Conservation (phyloP, 2,329 filamentous ascomycete genomes). For the Lasiodiplodia gonubiensis region DNA sequence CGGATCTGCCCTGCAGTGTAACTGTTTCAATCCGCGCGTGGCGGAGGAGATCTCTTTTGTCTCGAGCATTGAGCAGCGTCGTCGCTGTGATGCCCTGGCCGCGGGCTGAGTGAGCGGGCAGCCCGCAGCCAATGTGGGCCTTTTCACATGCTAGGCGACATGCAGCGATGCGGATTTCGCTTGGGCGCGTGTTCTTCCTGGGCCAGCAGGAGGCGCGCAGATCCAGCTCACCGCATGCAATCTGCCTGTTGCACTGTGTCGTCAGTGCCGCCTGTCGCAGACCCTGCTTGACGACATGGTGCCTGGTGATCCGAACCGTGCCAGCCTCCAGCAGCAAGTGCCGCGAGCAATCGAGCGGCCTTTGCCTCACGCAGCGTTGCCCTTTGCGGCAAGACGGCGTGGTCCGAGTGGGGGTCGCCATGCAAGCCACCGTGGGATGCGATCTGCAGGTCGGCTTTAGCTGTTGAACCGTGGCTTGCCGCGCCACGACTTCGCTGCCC, state of each 20-base stretch:
- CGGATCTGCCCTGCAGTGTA: slow-evolving; percentile 23
- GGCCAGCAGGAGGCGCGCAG: slow-evolving; percentile 6
- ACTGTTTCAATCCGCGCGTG: slow-evolving; percentile 5
- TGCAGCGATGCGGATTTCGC: slow-evolving; percentile 21
- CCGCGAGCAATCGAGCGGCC: slow-evolving; percentile 14
- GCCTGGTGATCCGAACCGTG: slow-evolving; percentile 17
- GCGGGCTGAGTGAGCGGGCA: slow-evolving; percentile 1
- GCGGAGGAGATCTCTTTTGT: slow-evolving; percentile 18
- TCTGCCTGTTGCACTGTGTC: slow-evolving; percentile 20
- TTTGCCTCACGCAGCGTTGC: slow-evolving; percentile 14
- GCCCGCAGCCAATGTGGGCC: slow-evolving; percentile 19
- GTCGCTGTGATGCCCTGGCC: slow-evolving; percentile 3
- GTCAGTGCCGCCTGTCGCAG: slow-evolving; percentile 1
- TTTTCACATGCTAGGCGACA: slow-evolving; percentile 21
- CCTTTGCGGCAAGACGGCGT: slow-evolving; percentile 1
- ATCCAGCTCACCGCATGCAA: slow-evolving; percentile 18
- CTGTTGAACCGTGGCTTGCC: slow-evolving; percentile 20
- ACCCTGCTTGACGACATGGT: slow-evolving; percentile 5
- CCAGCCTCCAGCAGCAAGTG: slow-evolving; percentile 19
- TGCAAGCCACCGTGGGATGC: slow-evolving; percentile 23
- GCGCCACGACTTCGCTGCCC: background rate
- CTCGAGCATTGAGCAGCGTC: slow-evolving; percentile 9
- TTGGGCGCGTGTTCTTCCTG: slow-evolving; percentile 14
- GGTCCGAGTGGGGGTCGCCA: slow-evolving; percentile 18
- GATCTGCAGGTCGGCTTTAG: slow-evolving; percentile 25